Evolutionary conservation across 257 asterid genomes (phyloP), one percentile per base, ranked within the genome.

Genomic region (Anisodus tanguticus): DNA sequence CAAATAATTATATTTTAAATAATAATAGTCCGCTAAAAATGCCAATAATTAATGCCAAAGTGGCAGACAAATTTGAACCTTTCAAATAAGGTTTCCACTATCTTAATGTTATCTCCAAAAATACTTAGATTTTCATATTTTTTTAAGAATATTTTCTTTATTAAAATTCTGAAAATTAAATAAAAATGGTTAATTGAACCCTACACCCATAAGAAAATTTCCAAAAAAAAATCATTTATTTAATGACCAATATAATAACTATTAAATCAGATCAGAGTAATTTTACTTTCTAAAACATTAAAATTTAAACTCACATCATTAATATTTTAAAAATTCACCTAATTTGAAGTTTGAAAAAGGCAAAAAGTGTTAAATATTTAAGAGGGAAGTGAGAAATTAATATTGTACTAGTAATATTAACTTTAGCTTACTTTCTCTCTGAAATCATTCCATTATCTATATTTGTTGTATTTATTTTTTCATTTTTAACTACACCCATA

Each of bases 61-160:
- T 77, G 82, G 82, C 82, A 77, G 82, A 77, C 82, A 77, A 54
- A 77, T 53, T 77, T 77, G 82, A 77, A 77, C 82, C 82, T 77
- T 31, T 53, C 82, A 53, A 77, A 53, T 77, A 53, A 77, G 82
- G 60, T 51, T 77, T 77, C 82, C 82, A 77, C 66, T 77, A 77
- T 77, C 82, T 77, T 51, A 77, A 31, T 53, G 82, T 54, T 26
- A 76, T 31, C 49, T 15, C 9, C 16, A 53, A 77, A 77, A 53
- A 77, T 77, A 77, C 26, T 31, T 31, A 31, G 35, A 31, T 31
- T 31, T 26, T 31, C 1, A 7, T 26, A 13, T 15, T 53, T 77
- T 77, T 74, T 77, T 26, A 77, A 77, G 45, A 49, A 11, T 76
- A 4, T 26, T 77, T 16, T 77, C 45, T 8, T 77, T 76, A 49